Conservation (phyloP, 106 monocot genomes). For the Ottelia alismoides region DNA sequence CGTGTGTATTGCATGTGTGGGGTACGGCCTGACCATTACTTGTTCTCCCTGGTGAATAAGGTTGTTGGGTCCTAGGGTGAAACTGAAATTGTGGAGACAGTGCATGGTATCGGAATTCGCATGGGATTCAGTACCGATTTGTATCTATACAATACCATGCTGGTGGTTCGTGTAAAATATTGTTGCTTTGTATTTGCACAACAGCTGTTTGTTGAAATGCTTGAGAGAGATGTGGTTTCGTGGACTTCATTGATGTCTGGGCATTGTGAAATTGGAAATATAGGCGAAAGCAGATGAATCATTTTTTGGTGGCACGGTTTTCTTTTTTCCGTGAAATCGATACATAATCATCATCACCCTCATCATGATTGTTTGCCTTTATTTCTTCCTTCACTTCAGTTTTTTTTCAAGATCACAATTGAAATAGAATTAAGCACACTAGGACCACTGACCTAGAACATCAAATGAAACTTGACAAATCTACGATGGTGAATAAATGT, state of each 20-base stretch:
- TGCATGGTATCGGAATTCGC: conserved; percentile 24
- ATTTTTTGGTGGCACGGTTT: too few relatives aligned
- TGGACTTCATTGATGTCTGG: conserved; percentile 50
- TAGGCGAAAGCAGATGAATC: conserved; percentile 9
- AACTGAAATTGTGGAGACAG: conserved; percentile 10
- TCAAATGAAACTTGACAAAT: too few relatives aligned
- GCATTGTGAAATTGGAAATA: conserved; percentile 5
- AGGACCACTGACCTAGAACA: too few relatives aligned
- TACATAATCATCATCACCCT: too few relatives aligned
- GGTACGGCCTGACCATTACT: conserved; percentile 25
- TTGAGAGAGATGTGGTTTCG: conserved; percentile 33
- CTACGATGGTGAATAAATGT: too few relatives aligned
- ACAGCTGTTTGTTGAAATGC: conserved; percentile 52
- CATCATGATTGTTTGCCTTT: too few relatives aligned
- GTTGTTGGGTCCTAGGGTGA: conserved; percentile 7
- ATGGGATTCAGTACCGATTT: conserved; percentile 18
- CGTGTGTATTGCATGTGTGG: too few relatives aligned
- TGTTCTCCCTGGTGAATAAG: conserved; percentile 27
- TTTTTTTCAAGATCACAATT: too few relatives aligned
- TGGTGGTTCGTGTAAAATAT: conserved; percentile 12
- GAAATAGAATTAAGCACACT: too few relatives aligned
- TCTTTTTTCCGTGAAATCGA: too few relatives aligned
- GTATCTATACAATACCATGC: conserved; percentile 37
- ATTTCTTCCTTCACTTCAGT: too few relatives aligned
- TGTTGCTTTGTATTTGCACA: conserved; percentile 6